Evolutionary conservation across 176 grass and related monocot genomes (phyloP).

Genomic region (Poa pratensis): DNA sequence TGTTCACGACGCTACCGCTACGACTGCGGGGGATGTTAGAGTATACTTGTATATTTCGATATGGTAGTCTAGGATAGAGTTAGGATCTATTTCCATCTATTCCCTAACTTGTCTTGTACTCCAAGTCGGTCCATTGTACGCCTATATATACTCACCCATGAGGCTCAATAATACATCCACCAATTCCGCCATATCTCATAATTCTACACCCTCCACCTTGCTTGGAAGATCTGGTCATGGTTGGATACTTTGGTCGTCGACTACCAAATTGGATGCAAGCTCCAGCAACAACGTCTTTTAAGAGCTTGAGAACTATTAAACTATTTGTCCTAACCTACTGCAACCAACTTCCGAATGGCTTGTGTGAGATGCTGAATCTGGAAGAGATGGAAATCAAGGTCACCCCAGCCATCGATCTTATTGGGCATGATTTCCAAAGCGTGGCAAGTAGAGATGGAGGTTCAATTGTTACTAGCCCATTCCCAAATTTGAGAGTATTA

Average conservation of each 20-base stretch:
- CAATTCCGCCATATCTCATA: no score
- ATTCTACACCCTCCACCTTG: neutral
- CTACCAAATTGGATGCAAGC: conserved; percentile 14
- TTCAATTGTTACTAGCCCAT: neutral
- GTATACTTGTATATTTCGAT: no score
- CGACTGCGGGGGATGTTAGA: no score
- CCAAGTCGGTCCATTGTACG: no score
- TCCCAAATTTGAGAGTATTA: neutral
- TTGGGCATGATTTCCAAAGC: neutral
- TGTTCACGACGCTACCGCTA: no score
- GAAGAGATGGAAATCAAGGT: accelerated
- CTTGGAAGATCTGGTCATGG: neutral
- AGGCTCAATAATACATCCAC: no score
- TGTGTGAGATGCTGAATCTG: neutral
- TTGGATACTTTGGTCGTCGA: neutral
- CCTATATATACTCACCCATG: no score
- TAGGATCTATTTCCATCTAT: no score
- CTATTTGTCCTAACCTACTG: neutral
- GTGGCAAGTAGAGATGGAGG: neutral
- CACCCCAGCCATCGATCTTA: neutral
- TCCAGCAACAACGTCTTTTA: neutral
- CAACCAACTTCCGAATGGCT: neutral
- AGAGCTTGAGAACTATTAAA: neutral
- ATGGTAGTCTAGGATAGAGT: no score
- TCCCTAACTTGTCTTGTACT: no score